A percentile compares a stretch with the other conserved stretches of the same genome.
These are phyloP conservation scores for Pseudogymnoascus sp. DNA, from an alignment of 2,329 filamentous ascomycete species.

Conservation along the genomic window DNA sequence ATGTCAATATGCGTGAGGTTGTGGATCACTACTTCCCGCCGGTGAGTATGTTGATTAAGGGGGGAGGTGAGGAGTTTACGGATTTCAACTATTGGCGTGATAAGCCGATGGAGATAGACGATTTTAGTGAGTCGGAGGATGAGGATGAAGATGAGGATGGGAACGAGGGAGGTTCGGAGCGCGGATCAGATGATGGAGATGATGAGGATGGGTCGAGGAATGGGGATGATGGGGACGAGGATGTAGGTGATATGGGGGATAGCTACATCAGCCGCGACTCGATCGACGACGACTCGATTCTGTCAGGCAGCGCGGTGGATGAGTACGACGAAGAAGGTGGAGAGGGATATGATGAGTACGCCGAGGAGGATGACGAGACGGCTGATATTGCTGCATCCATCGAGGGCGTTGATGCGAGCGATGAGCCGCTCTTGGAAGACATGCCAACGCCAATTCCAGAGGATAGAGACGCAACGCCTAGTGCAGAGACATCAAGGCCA, in stretches of 20 bases:
- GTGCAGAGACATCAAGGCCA: slow-evolving; percentile 16
- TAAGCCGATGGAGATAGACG: slow-evolving; percentile 71
- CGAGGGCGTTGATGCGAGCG: slow-evolving; percentile 13
- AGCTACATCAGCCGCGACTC: slow-evolving; percentile 50
- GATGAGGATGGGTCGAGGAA: slow-evolving; percentile 37
- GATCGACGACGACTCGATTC: slow-evolving; percentile 38
- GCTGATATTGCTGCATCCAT: slow-evolving; percentile 30
- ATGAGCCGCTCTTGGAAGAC: background rate
- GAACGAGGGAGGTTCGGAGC: slow-evolving; percentile 34
- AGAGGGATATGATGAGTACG: slow-evolving; percentile 16
- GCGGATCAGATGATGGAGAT: slow-evolving; percentile 46
- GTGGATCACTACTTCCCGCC: slow-evolving; percentile 98
- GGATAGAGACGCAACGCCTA: slow-evolving; percentile 13
- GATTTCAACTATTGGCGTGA: slow-evolving; percentile 98
- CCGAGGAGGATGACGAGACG: slow-evolving; percentile 29
- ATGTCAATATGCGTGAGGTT: slow-evolving; percentile 93
- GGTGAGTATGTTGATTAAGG: slow-evolving; percentile 75
- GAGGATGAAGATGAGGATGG: slow-evolving; percentile 47
- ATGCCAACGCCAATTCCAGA: background rate
- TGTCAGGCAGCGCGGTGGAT: slow-evolving; percentile 43
- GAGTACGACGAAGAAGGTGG: slow-evolving; percentile 31
- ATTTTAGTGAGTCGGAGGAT: slow-evolving; percentile 79
- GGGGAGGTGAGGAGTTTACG: slow-evolving; percentile 88
- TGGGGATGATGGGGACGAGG: slow-evolving; percentile 42
- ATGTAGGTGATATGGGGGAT: slow-evolving; percentile 45